These are phyloP conservation scores for Thuja plicata DNA, from an alignment of 83 land plant genomes.

Conservation along the genomic window DNA sequence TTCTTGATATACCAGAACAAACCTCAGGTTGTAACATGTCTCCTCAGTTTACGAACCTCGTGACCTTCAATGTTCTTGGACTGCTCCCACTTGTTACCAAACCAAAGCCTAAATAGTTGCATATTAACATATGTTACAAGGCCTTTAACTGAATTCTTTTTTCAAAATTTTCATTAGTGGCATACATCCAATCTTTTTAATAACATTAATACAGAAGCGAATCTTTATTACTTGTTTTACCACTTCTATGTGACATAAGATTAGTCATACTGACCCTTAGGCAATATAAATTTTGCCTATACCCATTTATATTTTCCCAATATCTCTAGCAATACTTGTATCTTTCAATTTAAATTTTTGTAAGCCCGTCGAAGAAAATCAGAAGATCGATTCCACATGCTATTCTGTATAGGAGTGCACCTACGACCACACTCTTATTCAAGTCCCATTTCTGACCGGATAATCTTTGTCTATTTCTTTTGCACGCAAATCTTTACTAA, in stretches of 20 bases:
- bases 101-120: background rate
- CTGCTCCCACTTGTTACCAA: background rate
- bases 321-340: background rate
- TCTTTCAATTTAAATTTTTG: too few species aligned
- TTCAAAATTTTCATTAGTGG: background rate
- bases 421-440: background rate
- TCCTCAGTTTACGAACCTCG: background rate
- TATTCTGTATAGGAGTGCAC: background rate
- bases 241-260: background rate
- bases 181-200: background rate
- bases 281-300: background rate
- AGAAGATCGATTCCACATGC: background rate
- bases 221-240: background rate
- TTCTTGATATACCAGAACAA: background rate
- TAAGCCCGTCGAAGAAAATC: too few species aligned
- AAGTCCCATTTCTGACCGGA: background rate
- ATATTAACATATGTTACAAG: background rate
- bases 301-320: background rate
- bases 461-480: background rate
- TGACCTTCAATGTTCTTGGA: background rate
- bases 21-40: background rate
- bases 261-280: background rate
- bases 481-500: background rate
- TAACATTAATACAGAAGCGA: background rate
- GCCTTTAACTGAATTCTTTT: background rate